phyloP scores from a whole-genome alignment of 2,329 filamentous ascomycete species.

The Apiospora koreana region DNA sequence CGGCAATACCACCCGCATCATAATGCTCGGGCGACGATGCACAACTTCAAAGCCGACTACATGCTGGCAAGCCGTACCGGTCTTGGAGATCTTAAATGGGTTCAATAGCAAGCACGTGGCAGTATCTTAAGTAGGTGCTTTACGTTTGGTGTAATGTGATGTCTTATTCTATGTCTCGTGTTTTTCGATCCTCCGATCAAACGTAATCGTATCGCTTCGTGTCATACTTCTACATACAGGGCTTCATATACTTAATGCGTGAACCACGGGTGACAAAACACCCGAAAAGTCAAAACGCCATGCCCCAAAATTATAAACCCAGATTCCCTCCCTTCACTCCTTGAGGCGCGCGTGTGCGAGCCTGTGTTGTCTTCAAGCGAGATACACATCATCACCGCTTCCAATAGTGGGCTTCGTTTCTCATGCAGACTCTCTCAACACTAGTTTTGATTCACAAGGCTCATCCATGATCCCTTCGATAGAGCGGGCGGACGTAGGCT shows the following conservation, averaged over 20 bases:
- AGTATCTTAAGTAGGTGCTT: too few species aligned
- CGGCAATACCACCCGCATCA: not conserved
- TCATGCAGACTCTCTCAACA: not conserved
- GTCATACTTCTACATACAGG: conserved; percentile 6
- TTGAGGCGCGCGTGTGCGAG: not conserved
- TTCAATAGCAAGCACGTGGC: too few species aligned
- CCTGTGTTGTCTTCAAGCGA: not conserved
- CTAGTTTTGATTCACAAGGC: not conserved
- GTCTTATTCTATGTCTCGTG: not conserved
- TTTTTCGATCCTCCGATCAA: not conserved
- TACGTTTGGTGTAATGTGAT: not conserved
- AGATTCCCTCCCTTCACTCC: not conserved
- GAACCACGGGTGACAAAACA: not conserved
- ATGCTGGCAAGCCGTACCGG: too few species aligned
- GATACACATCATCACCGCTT: not conserved
- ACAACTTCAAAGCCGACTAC: too few species aligned
- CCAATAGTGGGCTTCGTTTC: not conserved
- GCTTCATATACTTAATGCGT: conserved; percentile 2
- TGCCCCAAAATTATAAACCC: not conserved
- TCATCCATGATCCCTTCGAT: not conserved
- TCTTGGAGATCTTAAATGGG: too few species aligned
- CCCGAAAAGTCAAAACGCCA: not conserved
- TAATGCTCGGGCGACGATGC: too few species aligned
- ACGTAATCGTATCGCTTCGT: not conserved
- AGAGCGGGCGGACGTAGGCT: not conserved